These are phyloP conservation scores for Phytophthora tubulina DNA, from an alignment of 352 stramenopile species.

Conservation along the genomic window DNA sequence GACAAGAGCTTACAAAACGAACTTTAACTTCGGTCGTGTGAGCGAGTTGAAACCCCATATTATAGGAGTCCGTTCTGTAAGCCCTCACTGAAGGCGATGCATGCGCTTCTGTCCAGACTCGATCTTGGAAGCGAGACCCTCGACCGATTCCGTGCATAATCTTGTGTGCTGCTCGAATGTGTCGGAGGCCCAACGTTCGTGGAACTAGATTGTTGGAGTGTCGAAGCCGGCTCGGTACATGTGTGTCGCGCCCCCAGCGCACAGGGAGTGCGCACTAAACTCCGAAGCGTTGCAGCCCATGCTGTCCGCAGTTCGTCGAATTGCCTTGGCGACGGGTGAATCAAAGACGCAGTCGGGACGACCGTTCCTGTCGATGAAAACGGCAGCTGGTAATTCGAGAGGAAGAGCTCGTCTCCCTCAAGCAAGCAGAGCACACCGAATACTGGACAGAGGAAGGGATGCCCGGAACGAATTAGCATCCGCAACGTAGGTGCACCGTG, in stretches of 20 bases:
- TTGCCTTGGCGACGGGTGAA: no score
- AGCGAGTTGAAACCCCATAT: conserved; percentile 6
- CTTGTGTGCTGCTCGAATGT: conserved; percentile 17
- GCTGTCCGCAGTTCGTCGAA: no score
- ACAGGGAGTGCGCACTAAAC: no score
- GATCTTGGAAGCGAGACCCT: conserved; percentile 7
- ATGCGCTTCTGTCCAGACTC: conserved; percentile 3
- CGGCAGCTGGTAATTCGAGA: neutral
- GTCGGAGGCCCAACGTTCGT: neutral
- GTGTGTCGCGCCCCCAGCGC: no score
- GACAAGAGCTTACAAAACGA: conserved; percentile 17
- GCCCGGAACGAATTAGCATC: conserved; percentile 12
- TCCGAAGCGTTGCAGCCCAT: no score
- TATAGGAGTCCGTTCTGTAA: conserved; percentile 3
- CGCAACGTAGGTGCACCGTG: neutral
- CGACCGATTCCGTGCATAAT: conserved; percentile 12
- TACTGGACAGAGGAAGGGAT: conserved; percentile 13
- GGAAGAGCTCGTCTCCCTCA: neutral
- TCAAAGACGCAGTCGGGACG: neutral
- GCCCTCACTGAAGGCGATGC: conserved; percentile 14
- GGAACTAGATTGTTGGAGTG: no score
- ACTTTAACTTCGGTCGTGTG: conserved; percentile 3
- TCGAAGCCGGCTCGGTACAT: no score
- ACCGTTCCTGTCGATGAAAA: neutral
- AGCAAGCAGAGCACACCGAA: conserved; percentile 2